Conservation (phyloP, 208 protist species). For the Trypanosoma brucei region DNA sequence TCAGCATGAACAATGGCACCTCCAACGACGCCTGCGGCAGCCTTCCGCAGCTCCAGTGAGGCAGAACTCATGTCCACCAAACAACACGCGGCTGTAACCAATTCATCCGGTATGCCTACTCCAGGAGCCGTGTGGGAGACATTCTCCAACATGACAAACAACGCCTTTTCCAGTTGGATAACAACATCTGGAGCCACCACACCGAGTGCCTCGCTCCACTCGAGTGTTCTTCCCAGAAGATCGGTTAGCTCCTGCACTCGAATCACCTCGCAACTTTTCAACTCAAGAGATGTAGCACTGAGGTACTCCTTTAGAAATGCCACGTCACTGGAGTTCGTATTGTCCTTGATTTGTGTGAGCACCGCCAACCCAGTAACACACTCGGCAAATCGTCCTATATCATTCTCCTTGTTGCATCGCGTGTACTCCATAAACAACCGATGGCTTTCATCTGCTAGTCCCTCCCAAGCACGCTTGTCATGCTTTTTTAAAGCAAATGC, state of each 20-base stretch:
- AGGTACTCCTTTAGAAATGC: neutral
- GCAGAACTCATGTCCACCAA: slow-evolving; percentile 22
- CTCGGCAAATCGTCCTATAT: slow-evolving; percentile 22
- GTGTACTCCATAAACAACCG: slow-evolving; percentile 16
- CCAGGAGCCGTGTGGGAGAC: too few relatives aligned
- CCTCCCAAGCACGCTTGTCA: neutral
- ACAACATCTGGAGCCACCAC: neutral
- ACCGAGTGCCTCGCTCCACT: slow-evolving; percentile 7
- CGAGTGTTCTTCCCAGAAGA: slow-evolving; percentile 10
- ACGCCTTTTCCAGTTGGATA: slow-evolving; percentile 4
- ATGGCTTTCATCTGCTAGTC: slow-evolving; percentile 14
- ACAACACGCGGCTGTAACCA: slow-evolving; percentile 12
- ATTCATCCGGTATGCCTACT: slow-evolving; percentile 3
- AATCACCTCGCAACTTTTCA: neutral
- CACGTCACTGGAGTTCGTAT: neutral
- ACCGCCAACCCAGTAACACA: slow-evolving; percentile 23
- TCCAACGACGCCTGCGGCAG: slow-evolving; percentile 37
- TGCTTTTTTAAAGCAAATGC: slow-evolving; percentile 10
- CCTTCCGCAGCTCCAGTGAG: slow-evolving; percentile 1
- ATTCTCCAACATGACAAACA: neutral
- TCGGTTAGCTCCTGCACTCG: neutral
- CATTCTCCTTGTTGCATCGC: slow-evolving; percentile 1
- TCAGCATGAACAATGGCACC: slow-evolving; percentile 23
- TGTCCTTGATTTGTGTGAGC: slow-evolving; percentile 8
- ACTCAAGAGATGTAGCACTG: neutral